Evolutionary conservation across 768 basidiomycete species (phyloP), one percentile per base, ranked within the genome.

Genomic region (Coprinopsis cinerea): DNA sequence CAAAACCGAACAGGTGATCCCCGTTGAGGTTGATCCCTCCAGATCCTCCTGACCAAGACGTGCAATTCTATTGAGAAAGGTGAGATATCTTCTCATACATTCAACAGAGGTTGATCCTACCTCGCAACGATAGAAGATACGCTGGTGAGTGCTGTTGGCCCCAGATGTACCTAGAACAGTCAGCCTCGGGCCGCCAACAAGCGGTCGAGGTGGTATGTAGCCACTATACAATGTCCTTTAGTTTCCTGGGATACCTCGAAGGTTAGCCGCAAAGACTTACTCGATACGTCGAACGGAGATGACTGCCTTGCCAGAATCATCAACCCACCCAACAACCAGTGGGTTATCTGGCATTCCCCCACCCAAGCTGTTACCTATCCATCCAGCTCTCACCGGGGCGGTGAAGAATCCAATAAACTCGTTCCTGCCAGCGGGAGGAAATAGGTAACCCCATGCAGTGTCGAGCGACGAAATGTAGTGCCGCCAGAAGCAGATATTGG

Each of bases 381-480:
- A 54, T 25, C 53, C 53, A 15, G 36, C n/a, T 3, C 34, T 30
- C 2, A 30, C 13, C n/a, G 53, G 53, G 3, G 44, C 53, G 1
- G 48, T 50, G 32, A 47, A 54, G 44, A 54, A 37, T 17, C 53
- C 53, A 18, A 54, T 43, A 45, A 54, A 54, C 15, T 54, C 53
- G 37, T 51, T n/a, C n/a, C n/a, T n/a, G n/a, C n/a, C n/a, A n/a
- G n/a, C n/a, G n/a, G n/a, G n/a, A n/a, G n/a, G n/a, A n/a, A n/a
- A n/a, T n/a, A n/a, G n/a, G n/a, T n/a, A n/a, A n/a, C n/a, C n/a
- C n/a, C n/a, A n/a, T n/a, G n/a, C n/a, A n/a, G n/a, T n/a, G n/a
- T n/a, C n/a, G n/a, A n/a, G n/a, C n/a, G n/a, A n/a, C n/a, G n/a
- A n/a, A n/a, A n/a, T n/a, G n/a, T n/a, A n/a, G n/a, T n/a, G n/a